phyloP scores from a whole-genome alignment of 345 rosid species.

The Erucastrum elatum region DNA sequence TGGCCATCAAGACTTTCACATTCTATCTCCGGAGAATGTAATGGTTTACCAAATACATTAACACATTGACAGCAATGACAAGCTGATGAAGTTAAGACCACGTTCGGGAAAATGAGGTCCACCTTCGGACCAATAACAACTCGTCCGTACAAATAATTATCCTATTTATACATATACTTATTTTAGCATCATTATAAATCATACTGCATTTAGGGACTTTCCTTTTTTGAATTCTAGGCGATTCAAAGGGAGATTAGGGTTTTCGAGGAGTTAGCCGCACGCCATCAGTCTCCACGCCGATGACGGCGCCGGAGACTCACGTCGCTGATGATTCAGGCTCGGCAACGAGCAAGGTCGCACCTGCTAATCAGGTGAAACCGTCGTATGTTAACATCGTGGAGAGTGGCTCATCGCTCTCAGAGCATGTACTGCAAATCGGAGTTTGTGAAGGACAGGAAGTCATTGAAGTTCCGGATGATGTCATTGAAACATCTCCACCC shows the following conservation, averaged over 20 bases:
- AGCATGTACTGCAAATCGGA: not conserved
- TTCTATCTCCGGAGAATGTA: too few species aligned
- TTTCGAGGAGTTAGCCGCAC: too few species aligned
- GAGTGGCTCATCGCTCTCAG: not conserved
- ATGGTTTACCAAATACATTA: not conserved
- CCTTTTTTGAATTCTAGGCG: too few species aligned
- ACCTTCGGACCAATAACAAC: conserved; percentile 22
- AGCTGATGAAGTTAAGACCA: conserved; percentile 23
- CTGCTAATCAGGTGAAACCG: too few species aligned
- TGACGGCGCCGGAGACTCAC: too few species aligned
- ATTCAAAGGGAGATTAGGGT: too few species aligned
- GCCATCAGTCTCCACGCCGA: too few species aligned
- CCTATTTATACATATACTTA: conserved; percentile 19
- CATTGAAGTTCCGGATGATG: not conserved
- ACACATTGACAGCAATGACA: conserved; percentile 28
- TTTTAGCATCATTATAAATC: conserved; percentile 17
- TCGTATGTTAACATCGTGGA: not conserved
- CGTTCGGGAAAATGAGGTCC: conserved; percentile 23
- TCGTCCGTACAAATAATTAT: conserved; percentile 33
- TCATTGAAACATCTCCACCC: not conserved
- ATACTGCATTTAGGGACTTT: too few species aligned
- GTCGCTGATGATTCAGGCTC: too few species aligned
- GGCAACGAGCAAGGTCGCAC: too few species aligned
- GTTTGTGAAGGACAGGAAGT: not conserved
- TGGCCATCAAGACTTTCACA: too few species aligned